A percentile compares a stretch with the other conserved stretches of the same genome.
Evolutionary conservation across 371 early-diverging fungal genomes (phyloP).

Genomic region (Mucor racemosus): DNA sequence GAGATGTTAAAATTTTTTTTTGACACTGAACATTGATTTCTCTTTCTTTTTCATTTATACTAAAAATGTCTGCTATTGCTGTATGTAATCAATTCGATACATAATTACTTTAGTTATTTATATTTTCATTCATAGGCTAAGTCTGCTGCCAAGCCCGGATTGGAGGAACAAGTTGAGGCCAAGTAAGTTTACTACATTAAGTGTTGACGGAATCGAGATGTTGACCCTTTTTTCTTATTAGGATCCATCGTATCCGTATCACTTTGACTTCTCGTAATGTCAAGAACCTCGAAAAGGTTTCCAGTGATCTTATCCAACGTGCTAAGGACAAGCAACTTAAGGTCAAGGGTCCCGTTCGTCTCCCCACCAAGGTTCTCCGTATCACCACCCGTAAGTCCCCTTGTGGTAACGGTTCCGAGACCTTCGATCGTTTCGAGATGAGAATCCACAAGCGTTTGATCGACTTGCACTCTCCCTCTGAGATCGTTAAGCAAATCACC

Average conservation of each 20-base stretch:
- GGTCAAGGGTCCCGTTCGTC: constrained; percentile 98
- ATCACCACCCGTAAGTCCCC: constrained; percentile 99
- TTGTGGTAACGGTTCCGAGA: constrained; percentile 99
- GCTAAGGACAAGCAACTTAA: constrained; percentile 98
- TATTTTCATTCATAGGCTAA: constrained; percentile 36
- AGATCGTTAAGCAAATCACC: constrained; percentile 99
- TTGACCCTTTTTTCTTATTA: neutral
- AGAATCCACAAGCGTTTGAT: constrained; percentile 99
- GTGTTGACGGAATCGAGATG: neutral
- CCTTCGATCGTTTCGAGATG: constrained; percentile 98
- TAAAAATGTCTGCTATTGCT: constrained; percentile 40
- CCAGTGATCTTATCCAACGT: constrained; percentile 93
- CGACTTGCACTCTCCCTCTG: constrained; percentile 96
- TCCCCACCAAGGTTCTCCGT: constrained; percentile 97
- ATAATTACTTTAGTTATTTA: neutral
- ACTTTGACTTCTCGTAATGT: constrained; percentile 98
- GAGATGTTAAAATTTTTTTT: constrained; percentile 12
- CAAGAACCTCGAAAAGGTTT: constrained; percentile 98
- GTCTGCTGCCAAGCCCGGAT: constrained; percentile 59
- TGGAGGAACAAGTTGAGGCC: constrained; percentile 60
- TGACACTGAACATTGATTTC: constrained; percentile 4
- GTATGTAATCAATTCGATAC: constrained; percentile 16
- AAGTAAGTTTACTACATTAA: constrained; percentile 35
- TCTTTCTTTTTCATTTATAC: constrained; percentile 37
- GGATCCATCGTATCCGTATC: constrained; percentile 94